Evolutionary conservation across 257 asterid genomes (phyloP).

Genomic region (Gentiana macrophylla): DNA sequence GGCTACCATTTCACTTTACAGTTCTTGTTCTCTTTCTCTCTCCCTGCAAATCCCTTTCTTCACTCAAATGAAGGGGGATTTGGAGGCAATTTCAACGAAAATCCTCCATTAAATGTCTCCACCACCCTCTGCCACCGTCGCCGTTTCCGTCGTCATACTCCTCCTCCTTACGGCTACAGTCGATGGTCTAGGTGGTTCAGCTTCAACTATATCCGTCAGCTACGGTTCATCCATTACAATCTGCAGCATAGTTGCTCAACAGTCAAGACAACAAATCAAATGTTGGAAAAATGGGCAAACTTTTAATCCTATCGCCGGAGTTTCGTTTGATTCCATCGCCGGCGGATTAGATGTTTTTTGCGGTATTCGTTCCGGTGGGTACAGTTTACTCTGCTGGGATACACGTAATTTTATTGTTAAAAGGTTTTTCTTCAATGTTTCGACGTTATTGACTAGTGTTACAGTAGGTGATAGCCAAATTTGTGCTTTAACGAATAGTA

Average conservation of each 20-base stretch:
- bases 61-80: conserved; percentile 27
- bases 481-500: conserved; percentile 36
- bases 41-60: background rate
- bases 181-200: conserved; percentile 54
- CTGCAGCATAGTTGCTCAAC: conserved; percentile 51
- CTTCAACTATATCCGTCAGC: conserved; percentile 63
- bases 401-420: conserved; percentile 20
- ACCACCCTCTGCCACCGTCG: conserved; percentile 16
- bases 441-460: conserved; percentile 29
- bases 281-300: conserved; percentile 45
- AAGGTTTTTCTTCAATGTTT: conserved; percentile 34
- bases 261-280: conserved; percentile 45
- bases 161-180: conserved; percentile 12
- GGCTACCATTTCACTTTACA: no score
- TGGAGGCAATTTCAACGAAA: conserved; percentile 5
- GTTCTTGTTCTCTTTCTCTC: background rate
- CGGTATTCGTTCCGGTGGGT: conserved; percentile 63
- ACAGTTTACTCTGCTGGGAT: conserved; percentile 62
- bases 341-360: conserved; percentile 58
- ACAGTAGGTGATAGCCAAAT: conserved; percentile 54
- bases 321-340: conserved; percentile 60
- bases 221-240: conserved; percentile 49
- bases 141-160: conserved; percentile 20
- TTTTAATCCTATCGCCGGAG: conserved; percentile 20
- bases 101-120: background rate